These are phyloP conservation scores for Amanita inopinata DNA, from an alignment of 768 basidiomycete species.

Conservation along the genomic window DNA sequence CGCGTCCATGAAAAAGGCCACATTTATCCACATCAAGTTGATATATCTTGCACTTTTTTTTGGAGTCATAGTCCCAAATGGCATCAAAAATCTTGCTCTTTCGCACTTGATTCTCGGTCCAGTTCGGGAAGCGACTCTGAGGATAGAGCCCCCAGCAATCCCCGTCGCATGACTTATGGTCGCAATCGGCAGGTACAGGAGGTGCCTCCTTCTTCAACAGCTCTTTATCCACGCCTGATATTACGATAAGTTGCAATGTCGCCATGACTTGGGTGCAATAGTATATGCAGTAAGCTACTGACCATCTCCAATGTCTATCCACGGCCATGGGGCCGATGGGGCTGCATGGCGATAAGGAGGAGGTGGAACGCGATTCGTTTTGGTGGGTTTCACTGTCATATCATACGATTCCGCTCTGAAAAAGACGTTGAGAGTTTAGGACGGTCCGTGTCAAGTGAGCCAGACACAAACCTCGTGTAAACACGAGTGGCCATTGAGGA, in stretches of 20 bases:
- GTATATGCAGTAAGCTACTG: no score
- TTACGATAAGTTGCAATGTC: background rate
- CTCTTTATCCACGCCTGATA: conserved; percentile 24
- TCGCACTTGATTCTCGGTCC: conserved; percentile 37
- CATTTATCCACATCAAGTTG: conserved; percentile 29
- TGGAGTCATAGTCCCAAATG: conserved; percentile 21
- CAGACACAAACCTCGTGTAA: no score
- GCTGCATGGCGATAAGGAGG: conserved; percentile 37
- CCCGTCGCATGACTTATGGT: conserved; percentile 25
- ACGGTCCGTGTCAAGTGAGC: no score
- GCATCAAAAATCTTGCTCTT: conserved; percentile 31
- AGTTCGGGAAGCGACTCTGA: conserved; percentile 43
- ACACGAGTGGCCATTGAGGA: no score
- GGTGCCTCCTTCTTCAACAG: conserved; percentile 22
- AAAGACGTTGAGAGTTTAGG: no score
- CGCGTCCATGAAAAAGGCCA: conserved; percentile 25
- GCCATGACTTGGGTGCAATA: no score
- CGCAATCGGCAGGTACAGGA: conserved; percentile 27
- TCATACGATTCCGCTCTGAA: no score
- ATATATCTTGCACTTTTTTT: conserved; percentile 22
- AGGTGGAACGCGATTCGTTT: conserved; percentile 15
- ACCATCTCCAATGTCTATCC: conserved; percentile 34
- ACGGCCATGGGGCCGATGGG: conserved; percentile 39
- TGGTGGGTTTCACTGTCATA: background rate
- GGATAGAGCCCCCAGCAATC: conserved; percentile 33